Conservation (phyloP, 768 basidiomycete genomes). For the Strobilomyces echinocephalus region DNA sequence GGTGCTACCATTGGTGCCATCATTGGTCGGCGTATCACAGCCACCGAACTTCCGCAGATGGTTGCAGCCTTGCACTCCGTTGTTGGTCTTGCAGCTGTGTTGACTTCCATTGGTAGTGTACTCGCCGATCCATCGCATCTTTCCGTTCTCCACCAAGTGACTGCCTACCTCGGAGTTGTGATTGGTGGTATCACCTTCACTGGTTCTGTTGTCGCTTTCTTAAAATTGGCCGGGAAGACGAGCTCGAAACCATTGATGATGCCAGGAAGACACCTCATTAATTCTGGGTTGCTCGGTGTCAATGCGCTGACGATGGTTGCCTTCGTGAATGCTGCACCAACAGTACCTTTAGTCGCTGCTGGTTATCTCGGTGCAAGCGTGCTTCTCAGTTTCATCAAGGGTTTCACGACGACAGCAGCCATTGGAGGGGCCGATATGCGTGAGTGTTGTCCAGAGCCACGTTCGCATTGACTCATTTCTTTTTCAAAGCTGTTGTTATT, state of each 20-base stretch:
- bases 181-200: conserved; percentile 90
- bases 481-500: conserved; percentile 70
- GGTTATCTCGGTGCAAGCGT: conserved; percentile 73
- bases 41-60: conserved; percentile 85
- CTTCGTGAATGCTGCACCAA: conserved; percentile 65
- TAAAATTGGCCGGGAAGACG: conserved; percentile 83
- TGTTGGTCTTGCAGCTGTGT: conserved; percentile 83
- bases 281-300: conserved; percentile 62
- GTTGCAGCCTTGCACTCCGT: conserved; percentile 81
- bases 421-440: conserved; percentile 94
- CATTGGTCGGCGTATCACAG: conserved; percentile 78
- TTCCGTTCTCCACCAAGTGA: conserved; percentile 70
- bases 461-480: conserved; percentile 1
- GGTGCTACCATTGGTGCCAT: conserved; percentile 67
- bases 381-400: conserved; percentile 76
- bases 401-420: conserved; percentile 84
- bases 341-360: conserved; percentile 71
- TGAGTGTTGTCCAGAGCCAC: conserved; percentile 34
- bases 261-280: conserved; percentile 76
- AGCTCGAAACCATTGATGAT: conserved; percentile 66
- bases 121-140: conserved; percentile 65
- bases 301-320: conserved; percentile 73
- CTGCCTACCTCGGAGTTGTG: conserved; percentile 81
- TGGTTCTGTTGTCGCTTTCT: conserved; percentile 83
- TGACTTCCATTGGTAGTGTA: conserved; percentile 82